Percentiles rank a stretch among this genome's conserved stretches.
These are phyloP conservation scores for Choiromyces venosus DNA, from an alignment of 495 filamentous ascomycete genomes.

Conservation along the genomic window DNA sequence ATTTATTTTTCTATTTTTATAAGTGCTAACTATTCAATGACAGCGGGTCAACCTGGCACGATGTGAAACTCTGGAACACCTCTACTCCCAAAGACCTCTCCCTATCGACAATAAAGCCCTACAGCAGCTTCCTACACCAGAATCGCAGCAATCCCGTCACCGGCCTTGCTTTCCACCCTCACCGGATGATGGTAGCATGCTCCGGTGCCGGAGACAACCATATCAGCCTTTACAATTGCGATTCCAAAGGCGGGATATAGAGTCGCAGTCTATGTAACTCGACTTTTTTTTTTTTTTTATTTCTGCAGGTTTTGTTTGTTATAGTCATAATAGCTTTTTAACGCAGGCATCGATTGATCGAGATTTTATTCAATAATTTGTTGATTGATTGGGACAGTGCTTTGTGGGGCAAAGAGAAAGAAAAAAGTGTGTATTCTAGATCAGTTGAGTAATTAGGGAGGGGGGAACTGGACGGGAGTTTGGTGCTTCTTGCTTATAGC, in stretches of 20 bases:
- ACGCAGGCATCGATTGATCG: background rate
- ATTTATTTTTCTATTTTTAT: constrained; percentile 2
- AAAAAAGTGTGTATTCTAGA: background rate
- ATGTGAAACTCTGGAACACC: constrained; percentile 86
- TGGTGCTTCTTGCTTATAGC: background rate
- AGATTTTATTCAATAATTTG: background rate
- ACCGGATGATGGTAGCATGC: constrained; percentile 84
- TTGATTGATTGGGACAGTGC: background rate
- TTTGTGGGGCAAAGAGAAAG: background rate
- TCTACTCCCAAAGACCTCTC: constrained; percentile 43
- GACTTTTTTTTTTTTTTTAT: background rate
- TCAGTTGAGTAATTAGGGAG: background rate
- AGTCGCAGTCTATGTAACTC: background rate
- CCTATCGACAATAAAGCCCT: constrained; percentile 77
- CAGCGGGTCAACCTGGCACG: constrained; percentile 81
- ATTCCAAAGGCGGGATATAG: constrained; percentile 43
- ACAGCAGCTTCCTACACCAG: constrained; percentile 77
- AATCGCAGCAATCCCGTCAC: constrained; percentile 72
- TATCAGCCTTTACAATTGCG: constrained; percentile 66
- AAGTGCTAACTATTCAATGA: constrained; percentile 36
- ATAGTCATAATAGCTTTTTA: background rate
- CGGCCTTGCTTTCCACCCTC: constrained; percentile 90
- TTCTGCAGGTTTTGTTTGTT: background rate
- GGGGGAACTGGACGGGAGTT: constrained; percentile 3
- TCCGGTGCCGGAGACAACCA: constrained; percentile 67